Evolutionary conservation across 2,329 filamentous ascomycete genomes (phyloP).

Genomic region (Neonectria ditissima): DNA sequence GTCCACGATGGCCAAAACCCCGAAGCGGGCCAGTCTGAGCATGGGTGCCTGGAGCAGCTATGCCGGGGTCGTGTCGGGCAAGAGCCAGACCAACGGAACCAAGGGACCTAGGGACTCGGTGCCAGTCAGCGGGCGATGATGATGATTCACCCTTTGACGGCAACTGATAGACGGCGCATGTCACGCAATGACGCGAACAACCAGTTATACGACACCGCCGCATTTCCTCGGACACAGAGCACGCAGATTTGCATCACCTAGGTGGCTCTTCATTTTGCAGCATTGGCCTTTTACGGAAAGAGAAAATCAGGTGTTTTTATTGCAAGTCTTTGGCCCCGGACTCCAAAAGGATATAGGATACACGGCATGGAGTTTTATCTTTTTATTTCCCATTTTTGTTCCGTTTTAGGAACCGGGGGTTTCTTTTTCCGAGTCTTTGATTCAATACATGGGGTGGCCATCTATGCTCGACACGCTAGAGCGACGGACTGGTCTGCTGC

Average conservation of each 20-base stretch:
- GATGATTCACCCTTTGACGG: conserved; percentile 15
- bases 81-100: conserved; percentile 42
- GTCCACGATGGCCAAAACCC: conserved; percentile 56
- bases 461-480: conserved; percentile 7
- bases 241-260: conserved; percentile 21
- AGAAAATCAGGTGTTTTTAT: conserved; percentile 40
- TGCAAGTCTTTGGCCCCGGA: conserved; percentile 40
- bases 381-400: conserved; percentile 29
- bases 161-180: conserved; percentile 37
- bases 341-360: conserved; percentile 48
- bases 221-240: conserved; percentile 33
- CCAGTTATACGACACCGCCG: conserved; percentile 32
- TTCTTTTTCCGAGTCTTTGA: conserved; percentile 24
- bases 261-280: conserved; percentile 32
- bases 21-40: conserved; percentile 61
- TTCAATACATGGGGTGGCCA: conserved; percentile 9
- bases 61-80: conserved; percentile 51
- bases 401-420: conserved; percentile 30
- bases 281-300: conserved; percentile 36
- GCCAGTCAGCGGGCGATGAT: conserved; percentile 48
- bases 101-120: conserved; percentile 47
- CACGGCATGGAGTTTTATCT: conserved; percentile 44
- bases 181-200: conserved; percentile 38
- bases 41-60: conserved; percentile 57
- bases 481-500: conserved; percentile 5